Evolutionary conservation across 352 stramenopile species (phyloP), one percentile per base, ranked within the genome.

Genomic region (Phytophthora podocarpi): DNA sequence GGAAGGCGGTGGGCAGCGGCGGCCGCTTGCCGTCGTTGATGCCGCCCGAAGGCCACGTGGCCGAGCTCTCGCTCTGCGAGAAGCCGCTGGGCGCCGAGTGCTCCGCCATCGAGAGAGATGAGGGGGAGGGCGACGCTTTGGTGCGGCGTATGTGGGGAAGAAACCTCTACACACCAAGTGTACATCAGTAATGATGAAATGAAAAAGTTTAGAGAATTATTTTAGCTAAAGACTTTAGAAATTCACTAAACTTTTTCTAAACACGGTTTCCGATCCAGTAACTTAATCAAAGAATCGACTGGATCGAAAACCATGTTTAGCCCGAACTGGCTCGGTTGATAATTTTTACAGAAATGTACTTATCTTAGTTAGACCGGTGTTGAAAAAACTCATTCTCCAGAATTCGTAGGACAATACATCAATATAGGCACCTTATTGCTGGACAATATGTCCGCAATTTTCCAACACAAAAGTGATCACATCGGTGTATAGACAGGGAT

Each of bases 11-110:
- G 16, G 78, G 70, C 11, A 87, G 52, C 18, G 78, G 78, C 26
- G 78, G 78, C 5, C 78, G 67, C 59, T 83, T 85, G 49, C 62
- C 72, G 31, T 87, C 78, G 18, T 61, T 59, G 12, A 69, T 42
- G 21, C 41, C 50, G n/a, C 47, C 60, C n/a, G 62, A 67, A 13
- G 72, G 67, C 49, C 52, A 73, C 49, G 70, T 74, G 26, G 64
- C 59, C 20, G 51, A 45, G 51, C 28, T 69, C 13, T 67, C 57
- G 35, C 54, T 70, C 27, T 35, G 34, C 26, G 56, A 49, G 27
- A 71, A 63, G 35, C 32, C 55, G 28, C 24, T 51, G 26, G 43
- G 55, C 39, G 54, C 43, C 20, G 57, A 34, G 34, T 40, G 57
- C 40, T 72, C 64, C 34, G 64, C 48, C 64, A 73, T 73, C 13